Conservation (phyloP, 805 yeast genomes). For the Candida insectorum region DNA sequence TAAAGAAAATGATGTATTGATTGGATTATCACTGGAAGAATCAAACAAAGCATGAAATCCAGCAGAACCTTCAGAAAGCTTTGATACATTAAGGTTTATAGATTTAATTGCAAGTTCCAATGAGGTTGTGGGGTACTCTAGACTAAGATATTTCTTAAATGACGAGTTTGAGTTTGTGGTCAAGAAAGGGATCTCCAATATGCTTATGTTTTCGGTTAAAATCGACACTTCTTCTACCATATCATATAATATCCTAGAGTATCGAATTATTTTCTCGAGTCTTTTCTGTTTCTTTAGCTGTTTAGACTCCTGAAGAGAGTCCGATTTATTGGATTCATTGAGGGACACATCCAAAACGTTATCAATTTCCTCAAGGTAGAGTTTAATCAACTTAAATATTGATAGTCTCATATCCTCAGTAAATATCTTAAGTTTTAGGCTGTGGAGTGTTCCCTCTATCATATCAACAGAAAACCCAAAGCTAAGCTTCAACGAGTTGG, state of each 20-base stretch:
- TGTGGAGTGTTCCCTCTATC: slow-evolving; percentile 16
- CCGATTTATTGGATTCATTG: slow-evolving; percentile 1
- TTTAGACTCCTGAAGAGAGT: neutral
- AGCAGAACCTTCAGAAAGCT: slow-evolving; percentile 24
- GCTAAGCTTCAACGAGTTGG: slow-evolving; percentile 13
- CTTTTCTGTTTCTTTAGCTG: neutral
- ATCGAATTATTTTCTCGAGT: slow-evolving; percentile 9
- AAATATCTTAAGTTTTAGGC: slow-evolving; percentile 16
- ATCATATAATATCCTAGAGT: slow-evolving; percentile 19
- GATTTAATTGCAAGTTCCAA: slow-evolving; percentile 24
- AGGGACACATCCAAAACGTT: slow-evolving; percentile 1
- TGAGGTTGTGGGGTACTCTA: slow-evolving; percentile 17
- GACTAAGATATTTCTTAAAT: slow-evolving; percentile 19
- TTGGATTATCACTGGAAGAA: slow-evolving; percentile 25
- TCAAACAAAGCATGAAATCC: slow-evolving; percentile 39
- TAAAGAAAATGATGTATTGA: slow-evolving; percentile 29
- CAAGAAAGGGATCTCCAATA: slow-evolving; percentile 30
- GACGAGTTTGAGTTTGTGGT: slow-evolving; percentile 19
- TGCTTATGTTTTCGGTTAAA: slow-evolving; percentile 21
- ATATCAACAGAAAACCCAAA: slow-evolving; percentile 14
- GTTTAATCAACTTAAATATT: slow-evolving; percentile 19
- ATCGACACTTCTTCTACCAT: slow-evolving; percentile 23
- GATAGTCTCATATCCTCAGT: slow-evolving; percentile 20
- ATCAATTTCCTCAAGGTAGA: slow-evolving; percentile 10
- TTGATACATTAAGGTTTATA: slow-evolving; percentile 20